Evolutionary conservation across 495 filamentous ascomycete genomes (phyloP), one percentile per base, ranked within the genome.

Genomic region (Aspergillus sparsus): DNA sequence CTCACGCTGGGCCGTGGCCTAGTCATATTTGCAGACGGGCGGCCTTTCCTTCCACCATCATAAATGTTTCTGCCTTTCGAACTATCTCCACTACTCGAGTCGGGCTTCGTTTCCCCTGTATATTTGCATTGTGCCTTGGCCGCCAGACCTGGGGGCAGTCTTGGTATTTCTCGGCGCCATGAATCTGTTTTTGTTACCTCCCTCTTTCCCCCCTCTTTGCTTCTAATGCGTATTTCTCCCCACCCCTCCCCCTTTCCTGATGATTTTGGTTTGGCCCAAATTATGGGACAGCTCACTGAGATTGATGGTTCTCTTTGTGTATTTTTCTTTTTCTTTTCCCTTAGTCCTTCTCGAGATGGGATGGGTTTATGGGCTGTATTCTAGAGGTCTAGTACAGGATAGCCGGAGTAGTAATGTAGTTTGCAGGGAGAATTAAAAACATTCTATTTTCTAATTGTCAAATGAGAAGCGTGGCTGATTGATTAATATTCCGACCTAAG

Each of bases 141-240:
- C 49, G 64, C 61, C 33, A 21, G 63, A 60, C 50, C 49, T 56
- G 66, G 64, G 68, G 64, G 63, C 52, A 41, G 49, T 61, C 67
- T 71, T 73, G 71, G 70, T 67, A 73, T 71, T 68, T 69, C 68
- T 75, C 64, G 75, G 72, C 68, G 73, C 68, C 70, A 72, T 67
- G 73, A 63, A 62, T 66, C 71, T 66, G 55, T 61, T 34, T 53
- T 47, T 47, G 15, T 50, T 55, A 11, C 47, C 47, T 32, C 49
- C 41, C 13, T 57, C 49, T n/a, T 33, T 57, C 36, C 42, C 56
- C 56, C 31, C 58, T 53, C 39, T 57, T 21, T 58, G 7, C 49
- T 47, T 27, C 21, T 27, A 27, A 27, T 27, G 44, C 36, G 36
- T n/a, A 45, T 44, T 47, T 56, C 27, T 45, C 46, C 27, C 46